Evolutionary conservation across 306 rosid genomes (phyloP).

Genomic region (Acmispon strigosus): DNA sequence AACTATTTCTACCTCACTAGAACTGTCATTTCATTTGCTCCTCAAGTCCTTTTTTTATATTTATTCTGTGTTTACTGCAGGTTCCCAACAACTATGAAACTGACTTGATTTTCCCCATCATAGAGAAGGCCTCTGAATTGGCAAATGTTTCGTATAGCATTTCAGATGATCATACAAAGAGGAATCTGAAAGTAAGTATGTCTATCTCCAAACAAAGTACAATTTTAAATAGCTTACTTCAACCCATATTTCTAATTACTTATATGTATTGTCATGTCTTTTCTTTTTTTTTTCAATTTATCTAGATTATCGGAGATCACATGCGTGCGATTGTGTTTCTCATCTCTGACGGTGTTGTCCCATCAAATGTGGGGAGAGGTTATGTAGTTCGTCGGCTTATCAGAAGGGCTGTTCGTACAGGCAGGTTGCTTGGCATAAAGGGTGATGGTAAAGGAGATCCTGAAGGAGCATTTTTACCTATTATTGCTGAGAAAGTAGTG

Average conservation of each 20-base stretch:
- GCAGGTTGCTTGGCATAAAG: slow-evolving; percentile 90
- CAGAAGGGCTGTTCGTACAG: slow-evolving; percentile 88
- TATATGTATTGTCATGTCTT: background rate
- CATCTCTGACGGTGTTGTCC: slow-evolving; percentile 85
- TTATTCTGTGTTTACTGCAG: slow-evolving; percentile 46
- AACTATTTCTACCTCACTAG: background rate
- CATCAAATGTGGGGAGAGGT: slow-evolving; percentile 92
- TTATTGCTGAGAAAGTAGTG: slow-evolving; percentile 69
- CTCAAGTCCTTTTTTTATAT: slow-evolving; percentile 6
- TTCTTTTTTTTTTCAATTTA: background rate
- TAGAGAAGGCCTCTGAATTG: slow-evolving; percentile 63
- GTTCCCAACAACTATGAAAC: slow-evolving; percentile 93
- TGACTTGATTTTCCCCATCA: slow-evolving; percentile 91
- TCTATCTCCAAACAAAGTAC: background rate
- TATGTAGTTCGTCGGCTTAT: slow-evolving; percentile 88
- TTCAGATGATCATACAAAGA: slow-evolving; percentile 62
- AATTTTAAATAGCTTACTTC: slow-evolving; percentile 11
- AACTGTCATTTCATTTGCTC: slow-evolving; percentile 14
- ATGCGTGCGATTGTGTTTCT: slow-evolving; percentile 94
- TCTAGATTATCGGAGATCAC: slow-evolving; percentile 90
- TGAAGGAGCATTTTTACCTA: slow-evolving; percentile 89
- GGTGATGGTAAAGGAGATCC: slow-evolving; percentile 76
- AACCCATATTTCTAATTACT: background rate
- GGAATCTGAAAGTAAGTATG: slow-evolving; percentile 73
- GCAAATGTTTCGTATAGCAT: slow-evolving; percentile 62